Evolutionary conservation across 2,329 filamentous ascomycete species (phyloP).

Genomic region (Botryotinia globosa): DNA sequence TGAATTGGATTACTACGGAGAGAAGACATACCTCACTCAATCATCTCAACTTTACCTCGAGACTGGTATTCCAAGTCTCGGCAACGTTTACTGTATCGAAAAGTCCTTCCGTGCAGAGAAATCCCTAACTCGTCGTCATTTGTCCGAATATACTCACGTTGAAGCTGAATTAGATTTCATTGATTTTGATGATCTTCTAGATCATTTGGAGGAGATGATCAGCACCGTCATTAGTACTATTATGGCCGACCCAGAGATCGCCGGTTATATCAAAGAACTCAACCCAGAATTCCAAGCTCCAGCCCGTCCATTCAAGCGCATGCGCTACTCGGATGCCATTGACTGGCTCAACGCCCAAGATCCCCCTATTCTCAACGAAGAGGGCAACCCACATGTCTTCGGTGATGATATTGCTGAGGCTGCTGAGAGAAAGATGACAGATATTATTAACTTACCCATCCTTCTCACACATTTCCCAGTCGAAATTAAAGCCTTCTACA

Average conservation of each 20-base stretch:
- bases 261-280: constrained; percentile 73
- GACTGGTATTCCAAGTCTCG: constrained; percentile 84
- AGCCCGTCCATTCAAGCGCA: constrained; percentile 83
- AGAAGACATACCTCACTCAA: constrained; percentile 91
- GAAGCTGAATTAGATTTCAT: constrained; percentile 98
- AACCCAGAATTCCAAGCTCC: constrained; percentile 89
- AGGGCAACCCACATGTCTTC: constrained; percentile 84
- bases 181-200: constrained; percentile 82
- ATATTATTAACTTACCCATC: constrained; percentile 92
- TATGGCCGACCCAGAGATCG: constrained; percentile 69
- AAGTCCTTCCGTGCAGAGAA: constrained; percentile 99
- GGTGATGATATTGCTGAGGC: constrained; percentile 98
- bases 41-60: constrained; percentile 97
- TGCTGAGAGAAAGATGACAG: constrained; percentile 94
- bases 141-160: constrained; percentile 95
- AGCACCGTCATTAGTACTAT: constrained; percentile 64
- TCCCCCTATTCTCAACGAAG: constrained; percentile 79
- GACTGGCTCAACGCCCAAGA: constrained; percentile 88
- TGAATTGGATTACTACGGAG: constrained; percentile 59
- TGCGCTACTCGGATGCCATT: constrained; percentile 93
- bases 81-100: constrained; percentile 96
- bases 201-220: constrained; percentile 77
- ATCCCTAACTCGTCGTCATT: constrained; percentile 85
- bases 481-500: constrained; percentile 99
- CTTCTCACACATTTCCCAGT: constrained; percentile 96